Conservation (phyloP, 2,329 filamentous ascomycete genomes). For the Penicillium sp. region DNA sequence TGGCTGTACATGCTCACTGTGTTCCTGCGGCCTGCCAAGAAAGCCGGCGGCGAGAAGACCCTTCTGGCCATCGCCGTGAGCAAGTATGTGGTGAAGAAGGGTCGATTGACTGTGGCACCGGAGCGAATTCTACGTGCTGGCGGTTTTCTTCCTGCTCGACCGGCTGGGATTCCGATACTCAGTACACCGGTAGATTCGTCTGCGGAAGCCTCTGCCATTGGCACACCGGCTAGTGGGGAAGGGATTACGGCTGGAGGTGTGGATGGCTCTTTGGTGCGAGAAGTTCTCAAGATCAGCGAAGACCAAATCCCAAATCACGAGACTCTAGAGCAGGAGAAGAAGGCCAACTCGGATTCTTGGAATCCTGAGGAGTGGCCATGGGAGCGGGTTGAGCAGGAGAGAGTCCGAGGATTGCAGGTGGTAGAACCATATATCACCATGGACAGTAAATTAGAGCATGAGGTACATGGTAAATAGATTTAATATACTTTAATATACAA, state of each 20-base stretch:
- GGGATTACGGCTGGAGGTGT: conserved; percentile 34
- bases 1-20: conserved; percentile 77
- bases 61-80: conserved; percentile 70
- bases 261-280: conserved; percentile 37
- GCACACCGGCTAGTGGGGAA: conserved; percentile 33
- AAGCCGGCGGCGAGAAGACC: conserved; percentile 57
- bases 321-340: conserved; percentile 32
- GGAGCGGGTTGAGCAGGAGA: conserved; percentile 60
- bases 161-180: conserved; percentile 52
- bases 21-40: conserved; percentile 58
- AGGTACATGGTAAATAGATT: conserved; percentile 28
- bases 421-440: conserved; percentile 56
- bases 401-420: conserved; percentile 54
- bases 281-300: conserved; percentile 37
- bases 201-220: conserved; percentile 29
- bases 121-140: conserved; percentile 70
- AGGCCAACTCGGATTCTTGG: conserved; percentile 33
- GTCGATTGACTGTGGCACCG: conserved; percentile 79
- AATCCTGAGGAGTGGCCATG: conserved; percentile 55
- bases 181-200: conserved; percentile 19
- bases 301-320: conserved; percentile 29
- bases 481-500: neutral
- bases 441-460: conserved; percentile 52
- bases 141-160: conserved; percentile 71
- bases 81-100: conserved; percentile 83